Conservation (phyloP, 495 filamentous ascomycete genomes). For the Wilcoxina mikolae region DNA sequence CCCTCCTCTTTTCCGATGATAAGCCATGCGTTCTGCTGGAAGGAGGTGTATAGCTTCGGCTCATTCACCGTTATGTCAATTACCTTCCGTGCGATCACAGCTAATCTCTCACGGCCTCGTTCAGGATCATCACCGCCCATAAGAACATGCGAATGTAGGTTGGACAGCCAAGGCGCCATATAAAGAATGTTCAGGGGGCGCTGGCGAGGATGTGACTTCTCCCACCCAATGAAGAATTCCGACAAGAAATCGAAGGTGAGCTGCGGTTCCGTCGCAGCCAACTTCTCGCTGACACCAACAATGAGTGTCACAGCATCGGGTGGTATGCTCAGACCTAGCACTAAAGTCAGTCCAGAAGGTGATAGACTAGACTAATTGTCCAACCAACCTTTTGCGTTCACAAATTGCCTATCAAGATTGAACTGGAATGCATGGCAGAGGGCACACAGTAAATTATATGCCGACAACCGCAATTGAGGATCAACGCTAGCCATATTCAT, state of each 20-base stretch:
- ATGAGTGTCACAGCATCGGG: conserved; percentile 48
- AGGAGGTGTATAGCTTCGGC: conserved; percentile 39
- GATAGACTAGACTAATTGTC: not conserved
- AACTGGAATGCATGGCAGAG: conserved; percentile 52
- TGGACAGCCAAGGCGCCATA: conserved; percentile 50
- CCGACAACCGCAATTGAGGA: conserved; percentile 41
- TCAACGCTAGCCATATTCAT: conserved; percentile 47
- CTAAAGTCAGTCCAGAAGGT: conserved; percentile 6
- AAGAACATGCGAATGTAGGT: conserved; percentile 42
- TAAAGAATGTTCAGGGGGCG: conserved; percentile 48
- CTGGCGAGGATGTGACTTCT: conserved; percentile 46
- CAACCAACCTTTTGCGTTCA: conserved; percentile 41
- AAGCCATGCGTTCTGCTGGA: conserved; percentile 48
- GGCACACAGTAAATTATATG: conserved; percentile 48
- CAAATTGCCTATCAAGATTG: conserved; percentile 41
- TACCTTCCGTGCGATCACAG: conserved; percentile 45
- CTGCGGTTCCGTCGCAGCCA: conserved; percentile 47
- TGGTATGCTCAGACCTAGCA: conserved; percentile 34
- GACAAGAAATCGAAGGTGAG: conserved; percentile 52
- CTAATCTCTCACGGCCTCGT: conserved; percentile 46
- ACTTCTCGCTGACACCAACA: conserved; percentile 44
- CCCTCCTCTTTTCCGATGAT: conserved; percentile 47
- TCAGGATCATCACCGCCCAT: conserved; percentile 43
- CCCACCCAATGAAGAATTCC: conserved; percentile 56
- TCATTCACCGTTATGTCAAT: conserved; percentile 46